Evolutionary conservation across 2,329 filamentous ascomycete species (phyloP), one percentile per base, ranked within the genome.

Genomic region (Hypoxylon sp.): DNA sequence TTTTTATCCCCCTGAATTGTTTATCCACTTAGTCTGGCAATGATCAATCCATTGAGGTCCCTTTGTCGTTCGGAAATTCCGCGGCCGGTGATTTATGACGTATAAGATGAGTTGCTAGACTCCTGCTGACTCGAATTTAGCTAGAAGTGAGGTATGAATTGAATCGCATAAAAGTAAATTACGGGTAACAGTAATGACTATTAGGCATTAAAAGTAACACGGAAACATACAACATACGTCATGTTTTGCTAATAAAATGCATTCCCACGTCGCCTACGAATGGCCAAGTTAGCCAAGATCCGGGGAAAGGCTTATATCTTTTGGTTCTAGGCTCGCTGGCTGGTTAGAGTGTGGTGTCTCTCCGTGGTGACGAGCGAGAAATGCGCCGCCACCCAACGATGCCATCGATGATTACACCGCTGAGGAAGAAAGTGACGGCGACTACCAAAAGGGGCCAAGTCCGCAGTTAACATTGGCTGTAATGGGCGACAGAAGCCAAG

Each of bases 281-380:
- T 46, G 22, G 46, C 20, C 46, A 48, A 26, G 11, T 43, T 7
- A 47, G 65, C 65, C 65, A 67, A 67, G 65, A 67, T 67, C 65
- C 22, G 65, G 65, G 65, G 65, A 67, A 67, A 65, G 48, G 63
- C 59, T 66, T 66, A 22, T 66, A 63, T 58, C 44, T 46, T 50
- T 34, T 52, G 37, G 57, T 51, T 3, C 46, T 43, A 53, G 19
- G 64, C 15, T 17, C n/a, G 11, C 4, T 20, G 20, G 19, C 8
- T 6, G 20, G 5, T 17, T n/a, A 22, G 5, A 47, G 43, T 7
- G 20, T 53, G 43, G 64, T 46, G 61, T 62, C 58, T 62, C 50
- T 64, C 55, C n/a, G n/a, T 54, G 48, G 34, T 43, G 39, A 30
- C 39, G 24, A 53, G 43, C 34, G 52, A 26, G 24, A 53, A 48